Conservation (phyloP, 768 basidiomycete species). For the Russula lepida region DNA sequence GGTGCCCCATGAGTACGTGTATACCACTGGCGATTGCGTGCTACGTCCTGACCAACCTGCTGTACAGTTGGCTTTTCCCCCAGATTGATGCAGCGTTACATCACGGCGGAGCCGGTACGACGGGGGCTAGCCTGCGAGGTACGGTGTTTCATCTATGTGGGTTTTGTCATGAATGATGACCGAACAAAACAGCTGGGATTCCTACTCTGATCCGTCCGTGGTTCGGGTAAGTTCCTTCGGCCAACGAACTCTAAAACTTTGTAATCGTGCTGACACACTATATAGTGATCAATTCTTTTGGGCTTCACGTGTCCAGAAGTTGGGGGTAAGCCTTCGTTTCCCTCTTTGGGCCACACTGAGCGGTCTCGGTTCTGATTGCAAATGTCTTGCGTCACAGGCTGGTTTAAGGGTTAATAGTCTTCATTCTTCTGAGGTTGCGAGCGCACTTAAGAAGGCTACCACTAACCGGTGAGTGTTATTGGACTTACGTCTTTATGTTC, state of each 20-base stretch:
- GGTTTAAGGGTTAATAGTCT: conserved; percentile 45
- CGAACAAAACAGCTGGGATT: conserved; percentile 35
- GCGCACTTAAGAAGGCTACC: conserved; percentile 50
- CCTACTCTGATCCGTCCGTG: conserved; percentile 64
- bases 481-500: background rate
- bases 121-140: conserved; percentile 52
- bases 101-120: conserved; percentile 67
- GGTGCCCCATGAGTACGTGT: conserved; percentile 50
- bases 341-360: background rate
- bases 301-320: conserved; percentile 53
- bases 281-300: conserved; percentile 51
- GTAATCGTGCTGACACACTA: conserved; percentile 5
- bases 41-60: conserved; percentile 12
- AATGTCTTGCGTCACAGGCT: conserved; percentile 27
- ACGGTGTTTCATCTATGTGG: background rate
- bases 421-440: conserved; percentile 39
- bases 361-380: background rate
- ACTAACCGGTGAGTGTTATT: conserved; percentile 36
- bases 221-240: conserved; percentile 39
- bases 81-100: conserved; percentile 54
- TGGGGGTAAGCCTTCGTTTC: conserved; percentile 43
- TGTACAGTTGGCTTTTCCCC: conserved; percentile 45
- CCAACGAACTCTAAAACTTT: background rate
- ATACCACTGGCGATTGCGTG: background rate
- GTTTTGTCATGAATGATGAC: background rate